Evolutionary conservation across 1,284 basidiomycete species (phyloP).

Genomic region (Moesziomyces parantarcticus): DNA sequence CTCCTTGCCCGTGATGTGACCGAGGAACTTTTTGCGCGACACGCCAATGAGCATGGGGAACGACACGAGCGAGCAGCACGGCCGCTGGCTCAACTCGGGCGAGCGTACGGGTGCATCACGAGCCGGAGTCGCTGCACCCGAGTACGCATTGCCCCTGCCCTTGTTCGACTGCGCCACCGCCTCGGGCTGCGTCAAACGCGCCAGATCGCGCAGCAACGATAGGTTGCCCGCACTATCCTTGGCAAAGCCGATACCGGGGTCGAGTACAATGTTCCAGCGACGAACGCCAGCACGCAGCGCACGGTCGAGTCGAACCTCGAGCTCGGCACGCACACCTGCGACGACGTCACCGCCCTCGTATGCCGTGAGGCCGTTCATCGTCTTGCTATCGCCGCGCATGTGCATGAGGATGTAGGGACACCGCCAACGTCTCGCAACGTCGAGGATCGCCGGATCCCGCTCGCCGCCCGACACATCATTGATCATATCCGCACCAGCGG

Average conservation of each 20-base stretch:
- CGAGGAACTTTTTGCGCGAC: constrained; percentile 64
- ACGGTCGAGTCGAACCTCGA: constrained; percentile 76
- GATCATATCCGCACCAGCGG: constrained; percentile 89
- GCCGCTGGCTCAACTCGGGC: constrained; percentile 35
- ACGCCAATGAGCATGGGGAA: constrained; percentile 63
- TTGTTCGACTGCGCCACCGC: constrained; percentile 36
- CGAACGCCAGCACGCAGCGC: constrained; percentile 84
- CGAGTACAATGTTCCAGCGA: constrained; percentile 89
- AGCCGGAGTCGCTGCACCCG: constrained; percentile 30
- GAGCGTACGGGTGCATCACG: constrained; percentile 11
- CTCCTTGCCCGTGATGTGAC: constrained; percentile 66
- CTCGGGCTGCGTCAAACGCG: constrained; percentile 26
- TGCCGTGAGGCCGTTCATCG: constrained; percentile 71
- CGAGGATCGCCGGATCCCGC: constrained; percentile 74
- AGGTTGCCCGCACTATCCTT: constrained; percentile 84
- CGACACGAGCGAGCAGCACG: constrained; percentile 41
- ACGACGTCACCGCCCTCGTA: constrained; percentile 78
- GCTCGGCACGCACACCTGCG: constrained; percentile 78
- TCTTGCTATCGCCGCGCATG: constrained; percentile 79
- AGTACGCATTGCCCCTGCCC: constrained; percentile 20
- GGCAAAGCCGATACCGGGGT: constrained; percentile 95
- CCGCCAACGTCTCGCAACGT: constrained; percentile 71
- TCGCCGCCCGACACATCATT: constrained; percentile 91
- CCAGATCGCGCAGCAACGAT: constrained; percentile 69
- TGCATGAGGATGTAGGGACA: constrained; percentile 88